Evolutionary conservation across 176 grass and related monocot species (phyloP).

Genomic region (Eremochloa ophiuroides): DNA sequence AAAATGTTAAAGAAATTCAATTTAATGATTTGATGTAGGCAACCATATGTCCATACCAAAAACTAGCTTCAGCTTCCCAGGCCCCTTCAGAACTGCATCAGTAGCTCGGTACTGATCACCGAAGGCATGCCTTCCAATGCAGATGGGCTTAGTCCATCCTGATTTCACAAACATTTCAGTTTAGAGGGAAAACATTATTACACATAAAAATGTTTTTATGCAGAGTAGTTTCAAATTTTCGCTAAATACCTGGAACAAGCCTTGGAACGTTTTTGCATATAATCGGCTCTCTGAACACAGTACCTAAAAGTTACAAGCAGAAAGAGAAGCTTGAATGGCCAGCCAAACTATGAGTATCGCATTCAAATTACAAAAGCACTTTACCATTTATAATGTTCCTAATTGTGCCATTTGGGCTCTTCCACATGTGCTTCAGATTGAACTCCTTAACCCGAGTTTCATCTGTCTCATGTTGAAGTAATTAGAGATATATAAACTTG

Average conservation of each 20-base stretch:
- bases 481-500: slow-evolving; percentile 4
- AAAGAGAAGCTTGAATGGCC: slow-evolving; percentile 18
- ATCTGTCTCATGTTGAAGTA: slow-evolving; percentile 50
- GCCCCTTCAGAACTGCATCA: slow-evolving; percentile 90
- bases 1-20: neutral
- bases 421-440: slow-evolving; percentile 90
- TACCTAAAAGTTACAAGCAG: slow-evolving; percentile 47
- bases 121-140: slow-evolving; percentile 98
- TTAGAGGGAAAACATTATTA: slow-evolving; percentile 16
- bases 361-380: slow-evolving; percentile 12
- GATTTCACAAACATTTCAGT: slow-evolving; percentile 21
- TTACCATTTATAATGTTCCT: slow-evolving; percentile 94
- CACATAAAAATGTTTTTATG: slow-evolving; percentile 5
- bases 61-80: slow-evolving; percentile 96
- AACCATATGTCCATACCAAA: slow-evolving; percentile 64
- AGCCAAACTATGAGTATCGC: slow-evolving; percentile 12
- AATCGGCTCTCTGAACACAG: slow-evolving; percentile 97
- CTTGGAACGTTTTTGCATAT: slow-evolving; percentile 92
- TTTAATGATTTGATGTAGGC: neutral
- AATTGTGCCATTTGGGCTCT: slow-evolving; percentile 93
- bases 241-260: slow-evolving; percentile 81
- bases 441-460: slow-evolving; percentile 86
- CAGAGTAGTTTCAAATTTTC: neutral
- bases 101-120: slow-evolving; percentile 98
- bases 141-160: slow-evolving; percentile 99